Evolutionary conservation across 2,329 filamentous ascomycete genomes (phyloP).

Genomic region (Aspergillus tubingensis): DNA sequence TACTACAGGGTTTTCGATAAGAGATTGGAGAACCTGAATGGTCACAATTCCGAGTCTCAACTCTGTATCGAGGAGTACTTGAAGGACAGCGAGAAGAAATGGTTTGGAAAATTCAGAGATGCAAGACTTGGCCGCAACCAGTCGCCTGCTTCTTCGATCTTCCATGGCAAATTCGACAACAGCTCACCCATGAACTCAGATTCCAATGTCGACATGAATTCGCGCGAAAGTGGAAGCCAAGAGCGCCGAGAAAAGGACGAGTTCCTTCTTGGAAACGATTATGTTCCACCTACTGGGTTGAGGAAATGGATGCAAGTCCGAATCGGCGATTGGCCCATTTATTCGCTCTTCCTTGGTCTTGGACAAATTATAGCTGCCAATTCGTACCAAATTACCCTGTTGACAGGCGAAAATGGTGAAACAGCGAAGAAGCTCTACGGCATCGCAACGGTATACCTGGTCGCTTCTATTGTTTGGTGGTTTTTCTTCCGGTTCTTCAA

Average conservation of each 20-base stretch:
- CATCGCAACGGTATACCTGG: constrained; percentile 61
- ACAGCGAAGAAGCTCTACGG: constrained; percentile 61
- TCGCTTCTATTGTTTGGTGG: constrained; percentile 64
- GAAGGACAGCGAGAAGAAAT: constrained; percentile 66
- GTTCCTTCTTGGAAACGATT: constrained; percentile 59
- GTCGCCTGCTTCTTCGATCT: constrained; percentile 40
- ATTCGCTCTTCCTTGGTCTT: constrained; percentile 62
- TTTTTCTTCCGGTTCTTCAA: constrained; percentile 60
- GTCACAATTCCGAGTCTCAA: constrained; percentile 58
- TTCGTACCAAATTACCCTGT: constrained; percentile 68
- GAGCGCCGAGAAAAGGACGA: constrained; percentile 51
- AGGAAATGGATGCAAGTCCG: constrained; percentile 58
- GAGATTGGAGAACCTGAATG: constrained; percentile 57
- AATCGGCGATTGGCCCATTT: constrained; percentile 65
- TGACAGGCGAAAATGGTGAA: constrained; percentile 64
- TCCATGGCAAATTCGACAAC: constrained; percentile 33
- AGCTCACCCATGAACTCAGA: constrained; percentile 43
- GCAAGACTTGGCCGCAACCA: constrained; percentile 58
- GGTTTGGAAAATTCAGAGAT: constrained; percentile 62
- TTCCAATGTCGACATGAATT: constrained; percentile 41
- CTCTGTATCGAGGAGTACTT: constrained; percentile 68
- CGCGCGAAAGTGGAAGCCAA: constrained; percentile 38
- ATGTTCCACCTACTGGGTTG: constrained; percentile 58
- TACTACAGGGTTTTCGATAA: constrained; percentile 62
- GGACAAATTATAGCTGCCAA: constrained; percentile 67